phyloP scores from a whole-genome alignment of 257 asterid species.

The Rhazya stricta region DNA sequence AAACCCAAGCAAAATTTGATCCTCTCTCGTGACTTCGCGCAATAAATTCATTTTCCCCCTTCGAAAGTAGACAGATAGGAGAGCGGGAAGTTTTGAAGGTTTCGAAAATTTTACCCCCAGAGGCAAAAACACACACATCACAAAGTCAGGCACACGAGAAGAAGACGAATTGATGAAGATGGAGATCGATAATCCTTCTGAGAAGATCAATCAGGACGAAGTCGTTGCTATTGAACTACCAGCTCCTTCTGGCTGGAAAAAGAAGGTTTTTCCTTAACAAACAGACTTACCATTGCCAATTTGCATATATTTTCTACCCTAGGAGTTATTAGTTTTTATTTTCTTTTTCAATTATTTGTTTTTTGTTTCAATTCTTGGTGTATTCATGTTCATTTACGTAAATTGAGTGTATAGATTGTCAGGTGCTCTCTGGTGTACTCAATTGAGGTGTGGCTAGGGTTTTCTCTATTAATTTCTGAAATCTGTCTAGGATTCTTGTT shows the following conservation, averaged over 20 bases:
- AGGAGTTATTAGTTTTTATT: background rate
- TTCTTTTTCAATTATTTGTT: background rate
- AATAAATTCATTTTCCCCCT: background rate
- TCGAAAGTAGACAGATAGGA: background rate
- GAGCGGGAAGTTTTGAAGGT: background rate
- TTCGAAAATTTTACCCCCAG: background rate
- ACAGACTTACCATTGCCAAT: background rate
- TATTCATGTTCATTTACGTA: background rate
- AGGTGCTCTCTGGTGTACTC: background rate
- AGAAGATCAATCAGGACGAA: background rate
- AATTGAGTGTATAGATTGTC: background rate
- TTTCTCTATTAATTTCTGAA: no score
- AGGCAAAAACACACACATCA: background rate
- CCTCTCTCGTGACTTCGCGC: background rate
- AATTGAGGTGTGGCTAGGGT: background rate
- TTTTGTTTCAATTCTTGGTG: background rate
- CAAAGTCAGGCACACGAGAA: background rate
- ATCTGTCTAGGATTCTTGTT: background rate
- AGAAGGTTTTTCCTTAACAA: background rate
- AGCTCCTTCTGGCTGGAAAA: background rate
- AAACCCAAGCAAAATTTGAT: no score
- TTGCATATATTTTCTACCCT: background rate
- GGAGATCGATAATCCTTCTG: background rate
- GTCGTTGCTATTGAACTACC: background rate
- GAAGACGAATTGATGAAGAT: background rate